phyloP scores from a whole-genome alignment of 2,329 filamentous ascomycete species.

The Didymella segeticola region DNA sequence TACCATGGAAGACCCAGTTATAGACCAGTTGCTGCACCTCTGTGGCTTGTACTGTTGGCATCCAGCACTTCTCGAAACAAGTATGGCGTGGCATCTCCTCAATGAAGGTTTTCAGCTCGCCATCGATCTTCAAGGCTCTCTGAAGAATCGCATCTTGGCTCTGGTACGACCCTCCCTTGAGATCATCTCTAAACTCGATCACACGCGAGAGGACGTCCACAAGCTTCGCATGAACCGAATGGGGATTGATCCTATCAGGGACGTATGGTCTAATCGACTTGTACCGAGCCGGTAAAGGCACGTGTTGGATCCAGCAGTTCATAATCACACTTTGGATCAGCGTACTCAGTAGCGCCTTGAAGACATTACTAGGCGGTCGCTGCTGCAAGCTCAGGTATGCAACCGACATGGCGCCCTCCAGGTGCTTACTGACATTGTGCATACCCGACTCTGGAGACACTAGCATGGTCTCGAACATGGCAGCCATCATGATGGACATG shows the following conservation, averaged over 20 bases:
- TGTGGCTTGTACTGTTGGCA: slow-evolving; percentile 3
- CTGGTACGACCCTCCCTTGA: slow-evolving; percentile 1
- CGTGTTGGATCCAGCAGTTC: slow-evolving; percentile 36
- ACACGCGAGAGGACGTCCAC: slow-evolving; percentile 28
- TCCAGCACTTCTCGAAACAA: slow-evolving; percentile 18
- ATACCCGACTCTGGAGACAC: slow-evolving; percentile 24
- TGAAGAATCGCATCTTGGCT: slow-evolving; percentile 17
- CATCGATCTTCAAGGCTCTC: slow-evolving; percentile 25
- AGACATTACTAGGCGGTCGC: slow-evolving; percentile 17
- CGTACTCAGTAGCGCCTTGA: slow-evolving; percentile 21
- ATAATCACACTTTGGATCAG: slow-evolving; percentile 33
- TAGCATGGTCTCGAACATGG: slow-evolving; percentile 39
- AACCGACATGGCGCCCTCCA: slow-evolving; percentile 37
- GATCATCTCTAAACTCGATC: slow-evolving; percentile 23
- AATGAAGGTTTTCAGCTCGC: slow-evolving; percentile 19
- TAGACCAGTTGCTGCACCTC: slow-evolving; percentile 23
- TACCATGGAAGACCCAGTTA: slow-evolving; percentile 31
- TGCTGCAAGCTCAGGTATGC: slow-evolving; percentile 30
- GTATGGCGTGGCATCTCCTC: slow-evolving; percentile 23
- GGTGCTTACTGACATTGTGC: slow-evolving; percentile 34
- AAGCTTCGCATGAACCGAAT: slow-evolving; percentile 22
- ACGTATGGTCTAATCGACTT: slow-evolving; percentile 17
- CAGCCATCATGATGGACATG: slow-evolving; percentile 32
- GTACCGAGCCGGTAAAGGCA: slow-evolving; percentile 26
- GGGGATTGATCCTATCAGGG: slow-evolving; percentile 8